Conservation (phyloP, 106 monocot species). For the Dioscorea dumetorum region DNA sequence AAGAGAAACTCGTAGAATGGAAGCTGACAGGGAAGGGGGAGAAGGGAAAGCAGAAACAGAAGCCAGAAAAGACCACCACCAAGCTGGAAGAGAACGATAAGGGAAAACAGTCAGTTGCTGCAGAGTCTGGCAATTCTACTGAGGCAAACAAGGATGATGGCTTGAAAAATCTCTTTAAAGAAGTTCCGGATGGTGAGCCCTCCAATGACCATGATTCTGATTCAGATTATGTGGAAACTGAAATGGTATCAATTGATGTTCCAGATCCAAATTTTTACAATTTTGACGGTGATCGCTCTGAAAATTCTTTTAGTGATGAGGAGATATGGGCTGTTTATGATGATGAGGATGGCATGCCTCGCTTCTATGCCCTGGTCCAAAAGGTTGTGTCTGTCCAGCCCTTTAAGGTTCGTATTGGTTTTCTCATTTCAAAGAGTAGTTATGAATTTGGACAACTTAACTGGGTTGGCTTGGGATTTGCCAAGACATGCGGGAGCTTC, state of each 20-base stretch:
- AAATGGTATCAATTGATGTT: conserved; percentile 44
- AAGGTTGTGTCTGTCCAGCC: conserved; percentile 49
- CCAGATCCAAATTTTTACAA: conserved; percentile 59
- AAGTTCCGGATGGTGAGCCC: neutral
- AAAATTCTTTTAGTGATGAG: conserved; percentile 33
- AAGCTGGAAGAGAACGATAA: too few relatives aligned
- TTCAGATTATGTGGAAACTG: conserved; percentile 7
- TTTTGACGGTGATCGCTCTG: conserved; percentile 49
- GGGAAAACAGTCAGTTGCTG: conserved; percentile 2
- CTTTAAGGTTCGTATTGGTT: conserved; percentile 51
- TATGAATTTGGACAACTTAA: conserved; percentile 40
- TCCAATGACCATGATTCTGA: neutral
- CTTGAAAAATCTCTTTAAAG: neutral
- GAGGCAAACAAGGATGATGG: neutral
- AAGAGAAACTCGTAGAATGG: conserved; percentile 26
- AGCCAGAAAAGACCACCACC: neutral
- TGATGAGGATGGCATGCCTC: conserved; percentile 66
- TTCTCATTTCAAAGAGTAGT: conserved; percentile 45
- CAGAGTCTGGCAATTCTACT: neutral
- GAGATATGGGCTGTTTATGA: conserved; percentile 59
- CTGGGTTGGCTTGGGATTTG: conserved; percentile 40
- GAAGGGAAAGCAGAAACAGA: conserved; percentile 15
- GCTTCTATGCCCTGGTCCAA: conserved; percentile 43
- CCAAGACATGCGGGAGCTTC: conserved; percentile 65
- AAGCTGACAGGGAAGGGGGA: conserved; percentile 17